Base-by-base conservation (phyloP, 108 stramenopile genomes). In the Stephanodiscus minutulus region DNA sequence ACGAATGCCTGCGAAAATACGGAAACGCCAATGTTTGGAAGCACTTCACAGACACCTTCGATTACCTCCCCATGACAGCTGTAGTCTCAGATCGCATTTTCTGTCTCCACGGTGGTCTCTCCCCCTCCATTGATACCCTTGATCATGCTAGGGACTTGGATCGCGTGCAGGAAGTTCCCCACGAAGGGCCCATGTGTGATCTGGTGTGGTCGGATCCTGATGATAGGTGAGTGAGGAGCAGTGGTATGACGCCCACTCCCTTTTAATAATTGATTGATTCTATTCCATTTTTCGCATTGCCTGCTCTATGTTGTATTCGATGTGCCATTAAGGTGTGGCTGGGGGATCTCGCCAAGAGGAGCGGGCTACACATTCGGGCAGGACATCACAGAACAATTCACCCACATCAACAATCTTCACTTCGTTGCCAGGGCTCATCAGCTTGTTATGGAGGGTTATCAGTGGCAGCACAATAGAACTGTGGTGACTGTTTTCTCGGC, bases 101-200 rank as follows among this genome's bases (percentile, higher is more conserved):
- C 46, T 94, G 94, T 70, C 92, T 97, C 13, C 99, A 99, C 67
- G 99, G 98, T 12, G 99, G 99, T 47, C 85, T 99, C 7, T 86
- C 83, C 18, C 99, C 99, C 4, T 91, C 85, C 24, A 90, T 96
- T 64, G 94, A 94, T 73, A 95, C 91, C 10, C 73, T 96, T 18
- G 96, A 96, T 74, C 88, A 97, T 81, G 90, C 96, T 5, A 88
- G 97, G 47, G 92, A 93, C 8, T 73, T 99, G 73, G 97, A 99
- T 86, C 88, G 98, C 63, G 95, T 98, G 24, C 86, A 99, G 76
- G 99, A 99, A 85, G 97, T 99, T 13, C 99, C 99, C 12, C 99
- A 99, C 71, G 99, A 99, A 68, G 99, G 99, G 18, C 96, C 98
- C 50, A 97, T 99, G 93, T 98, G 97, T 74, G 99, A 99, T 87